phyloP scores from a whole-genome alignment of 2,329 filamentous ascomycete genomes.

The Rasamsonia emersonii region DNA sequence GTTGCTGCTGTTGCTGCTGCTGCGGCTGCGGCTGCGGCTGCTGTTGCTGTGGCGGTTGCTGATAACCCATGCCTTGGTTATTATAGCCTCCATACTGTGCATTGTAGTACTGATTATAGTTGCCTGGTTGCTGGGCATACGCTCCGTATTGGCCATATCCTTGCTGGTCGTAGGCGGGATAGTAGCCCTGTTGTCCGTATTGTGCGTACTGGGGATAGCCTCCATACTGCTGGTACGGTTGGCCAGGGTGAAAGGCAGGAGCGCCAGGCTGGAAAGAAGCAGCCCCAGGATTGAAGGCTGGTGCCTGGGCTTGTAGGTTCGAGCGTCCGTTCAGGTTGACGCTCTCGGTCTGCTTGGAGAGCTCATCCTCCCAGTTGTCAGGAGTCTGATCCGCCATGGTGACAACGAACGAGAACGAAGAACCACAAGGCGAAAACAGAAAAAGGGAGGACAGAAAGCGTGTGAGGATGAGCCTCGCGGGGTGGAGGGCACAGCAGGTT shows the following conservation, averaged over 20 bases:
- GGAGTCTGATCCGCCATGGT: slow-evolving; percentile 67
- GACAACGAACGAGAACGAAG: slow-evolving; percentile 14
- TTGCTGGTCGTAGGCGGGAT: slow-evolving; percentile 48
- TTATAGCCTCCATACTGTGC: slow-evolving; percentile 36
- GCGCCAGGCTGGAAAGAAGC: slow-evolving; percentile 66
- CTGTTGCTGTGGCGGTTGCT: slow-evolving; percentile 35
- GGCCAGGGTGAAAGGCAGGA: slow-evolving; percentile 62
- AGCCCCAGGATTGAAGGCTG: slow-evolving; percentile 57
- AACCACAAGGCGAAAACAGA: slow-evolving; percentile 15
- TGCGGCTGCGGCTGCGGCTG: slow-evolving; percentile 59
- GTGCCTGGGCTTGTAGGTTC: slow-evolving; percentile 41
- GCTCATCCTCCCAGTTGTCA: slow-evolving; percentile 92
- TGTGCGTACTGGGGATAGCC: slow-evolving; percentile 41
- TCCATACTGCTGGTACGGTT: slow-evolving; percentile 54
- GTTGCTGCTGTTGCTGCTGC: slow-evolving; percentile 37
- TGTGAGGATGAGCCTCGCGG: not conserved
- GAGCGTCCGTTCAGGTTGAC: slow-evolving; percentile 59
- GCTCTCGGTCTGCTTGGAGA: slow-evolving; percentile 68
- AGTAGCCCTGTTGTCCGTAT: slow-evolving; percentile 43
- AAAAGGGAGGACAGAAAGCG: slow-evolving; percentile 6
- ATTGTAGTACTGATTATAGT: slow-evolving; percentile 37
- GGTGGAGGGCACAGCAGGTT: not conserved
- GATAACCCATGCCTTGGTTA: slow-evolving; percentile 32
- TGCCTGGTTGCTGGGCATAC: slow-evolving; percentile 36
- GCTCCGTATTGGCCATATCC: slow-evolving; percentile 41